Evolutionary conservation across 2,329 filamentous ascomycete species (phyloP).

Genomic region (Pseudocercospora musae): DNA sequence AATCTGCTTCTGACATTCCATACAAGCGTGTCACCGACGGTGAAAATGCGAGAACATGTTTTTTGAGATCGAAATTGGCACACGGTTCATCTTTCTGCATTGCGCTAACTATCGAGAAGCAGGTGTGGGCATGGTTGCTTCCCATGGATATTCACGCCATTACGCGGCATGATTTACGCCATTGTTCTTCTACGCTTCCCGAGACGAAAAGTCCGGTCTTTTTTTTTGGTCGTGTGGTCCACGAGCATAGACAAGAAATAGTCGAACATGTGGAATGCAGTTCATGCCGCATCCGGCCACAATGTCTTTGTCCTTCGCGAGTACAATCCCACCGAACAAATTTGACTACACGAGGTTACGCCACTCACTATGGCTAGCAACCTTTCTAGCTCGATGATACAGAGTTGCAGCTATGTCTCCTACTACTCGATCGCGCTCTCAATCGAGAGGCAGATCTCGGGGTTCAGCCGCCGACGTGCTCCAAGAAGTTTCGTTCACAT

Average conservation of each 20-base stretch:
- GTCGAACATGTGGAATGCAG: neutral
- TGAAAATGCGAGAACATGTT: no score
- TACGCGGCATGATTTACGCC: neutral
- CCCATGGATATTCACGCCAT: no score
- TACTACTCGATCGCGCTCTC: neutral
- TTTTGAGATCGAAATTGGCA: no score
- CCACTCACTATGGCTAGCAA: neutral
- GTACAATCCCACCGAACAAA: neutral
- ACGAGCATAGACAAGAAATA: neutral
- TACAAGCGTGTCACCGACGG: no score
- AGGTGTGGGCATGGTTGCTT: no score
- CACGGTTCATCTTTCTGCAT: no score
- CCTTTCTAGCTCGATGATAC: neutral
- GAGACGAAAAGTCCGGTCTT: neutral
- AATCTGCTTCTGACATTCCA: no score
- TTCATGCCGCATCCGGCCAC: neutral
- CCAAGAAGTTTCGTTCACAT: neutral
- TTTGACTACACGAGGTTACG: neutral
- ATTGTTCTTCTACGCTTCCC: no score
- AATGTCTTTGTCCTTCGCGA: neutral
- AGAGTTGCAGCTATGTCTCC: neutral
- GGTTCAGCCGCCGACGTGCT: neutral
- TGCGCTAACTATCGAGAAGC: no score
- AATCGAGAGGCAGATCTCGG: neutral
- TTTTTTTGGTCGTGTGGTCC: neutral